Evolutionary conservation across 768 basidiomycete genomes (phyloP), one percentile per base, ranked within the genome.

Genomic region (Termitomyces sp.): DNA sequence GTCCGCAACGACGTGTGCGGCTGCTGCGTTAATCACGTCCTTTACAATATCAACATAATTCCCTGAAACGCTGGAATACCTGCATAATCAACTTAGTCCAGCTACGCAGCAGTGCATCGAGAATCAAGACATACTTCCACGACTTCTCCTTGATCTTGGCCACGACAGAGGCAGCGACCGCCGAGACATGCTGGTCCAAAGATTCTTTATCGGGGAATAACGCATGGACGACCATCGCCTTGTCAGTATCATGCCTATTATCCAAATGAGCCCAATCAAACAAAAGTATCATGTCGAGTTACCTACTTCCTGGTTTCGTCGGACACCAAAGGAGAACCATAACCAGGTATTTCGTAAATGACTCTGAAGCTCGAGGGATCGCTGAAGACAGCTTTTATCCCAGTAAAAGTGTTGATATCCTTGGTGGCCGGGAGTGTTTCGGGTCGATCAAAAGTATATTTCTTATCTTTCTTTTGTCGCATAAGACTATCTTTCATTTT

Each of bases 21-120:
- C 66, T 19, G 72, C 68, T 10, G 76, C 65, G 51, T 80, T 80
- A 64, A 79, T 69, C 11, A 82, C 79, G 56, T 80, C 76, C 39
- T 72, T 69, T 17, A 79, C 75, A 55, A 83, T 71, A 59, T 84
- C 78, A 54, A 83, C 63, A 35, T 72, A 73, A 41, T 61, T 69
- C 37, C 72, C 74, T 8, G 68, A 61, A 17, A 70, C 58, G 30
- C 69, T 69, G n/a, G 66, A 58, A 49, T 73, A 71, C 25, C 66
- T 66, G 16, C 23, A n/a, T 34, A 41, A n/a, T 47, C 4, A 35
- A 10, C 28, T 28, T 34, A n/a, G 5, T 28, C 11, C 17, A 27
- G 25, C n/a, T 28, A 66, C 69, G 14, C 56, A 74, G 70, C 70
- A 56, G 1, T 54, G 64, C 14, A 14, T 48, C 4, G 1, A 21